These are phyloP conservation scores for Geopyxis carbonaria DNA, from an alignment of 495 filamentous ascomycete genomes.

Conservation along the genomic window DNA sequence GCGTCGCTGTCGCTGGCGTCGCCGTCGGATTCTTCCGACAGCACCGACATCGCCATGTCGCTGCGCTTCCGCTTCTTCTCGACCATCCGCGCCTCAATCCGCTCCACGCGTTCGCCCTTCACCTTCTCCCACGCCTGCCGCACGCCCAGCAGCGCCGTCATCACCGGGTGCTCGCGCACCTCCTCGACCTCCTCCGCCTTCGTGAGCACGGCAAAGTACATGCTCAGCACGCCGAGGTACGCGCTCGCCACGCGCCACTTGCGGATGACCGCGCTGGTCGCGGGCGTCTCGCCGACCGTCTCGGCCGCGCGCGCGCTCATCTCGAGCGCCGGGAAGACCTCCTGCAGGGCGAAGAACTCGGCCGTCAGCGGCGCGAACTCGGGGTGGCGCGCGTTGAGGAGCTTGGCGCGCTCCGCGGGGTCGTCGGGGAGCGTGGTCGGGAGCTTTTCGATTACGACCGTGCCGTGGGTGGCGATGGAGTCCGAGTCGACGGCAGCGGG, in stretches of 20 bases:
- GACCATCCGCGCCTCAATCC: constrained; percentile 8
- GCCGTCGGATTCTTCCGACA: constrained; percentile 26
- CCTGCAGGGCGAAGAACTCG: constrained; percentile 59
- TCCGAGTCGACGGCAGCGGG: constrained; percentile 28
- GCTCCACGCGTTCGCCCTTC: constrained; percentile 37
- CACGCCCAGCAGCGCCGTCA: constrained; percentile 66
- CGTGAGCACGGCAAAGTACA: constrained; percentile 85
- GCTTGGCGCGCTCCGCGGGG: constrained; percentile 60
- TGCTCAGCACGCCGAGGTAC: constrained; percentile 67
- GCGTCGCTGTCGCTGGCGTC: constrained; percentile 10
- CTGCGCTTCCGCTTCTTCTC: constrained; percentile 5
- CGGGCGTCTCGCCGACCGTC: constrained; percentile 27
- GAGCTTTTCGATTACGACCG: constrained; percentile 60
- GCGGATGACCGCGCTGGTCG: constrained; percentile 39
- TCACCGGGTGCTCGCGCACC: constrained; percentile 71
- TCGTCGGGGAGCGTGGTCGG: constrained; percentile 64
- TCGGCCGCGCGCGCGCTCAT: constrained; percentile 40
- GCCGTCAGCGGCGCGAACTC: constrained; percentile 75
- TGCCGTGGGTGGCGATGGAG: constrained; percentile 28
- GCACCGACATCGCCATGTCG: constrained; percentile 24
- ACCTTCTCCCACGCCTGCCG: constrained; percentile 63
- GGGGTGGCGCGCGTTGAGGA: constrained; percentile 67
- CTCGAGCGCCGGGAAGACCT: constrained; percentile 39
- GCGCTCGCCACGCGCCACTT: constrained; percentile 61
- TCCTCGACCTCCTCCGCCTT: constrained; percentile 32